A percentile compares a stretch with the other conserved stretches of the same genome.
Conservation (phyloP, 2,329 filamentous ascomycete genomes). For the Pseudophaeomoniella oleicola region DNA sequence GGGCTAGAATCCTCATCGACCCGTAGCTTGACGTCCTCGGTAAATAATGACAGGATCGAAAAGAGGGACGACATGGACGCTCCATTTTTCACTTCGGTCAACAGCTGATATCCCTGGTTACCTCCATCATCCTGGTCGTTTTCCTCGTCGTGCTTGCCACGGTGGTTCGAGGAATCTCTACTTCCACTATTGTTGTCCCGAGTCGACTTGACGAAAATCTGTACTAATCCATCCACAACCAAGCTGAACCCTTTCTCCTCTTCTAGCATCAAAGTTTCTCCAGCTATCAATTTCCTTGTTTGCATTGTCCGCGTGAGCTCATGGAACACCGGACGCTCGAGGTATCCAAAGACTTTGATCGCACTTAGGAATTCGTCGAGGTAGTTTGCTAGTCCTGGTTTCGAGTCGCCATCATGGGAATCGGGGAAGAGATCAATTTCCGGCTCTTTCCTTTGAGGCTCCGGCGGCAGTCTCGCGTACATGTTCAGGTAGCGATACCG, state of each 20-base stretch:
- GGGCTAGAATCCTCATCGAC: conserved; percentile 42
- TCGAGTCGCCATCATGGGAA: conserved; percentile 74
- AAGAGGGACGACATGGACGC: conserved; percentile 97
- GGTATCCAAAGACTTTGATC: conserved; percentile 96
- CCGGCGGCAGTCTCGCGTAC: conserved; percentile 84
- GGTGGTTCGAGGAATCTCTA: conserved; percentile 24
- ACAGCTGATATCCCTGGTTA: conserved; percentile 78
- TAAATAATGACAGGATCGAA: conserved; percentile 92
- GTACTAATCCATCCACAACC: conserved; percentile 88
- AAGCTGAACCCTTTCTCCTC: conserved; percentile 97
- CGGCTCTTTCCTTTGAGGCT: conserved; percentile 90
- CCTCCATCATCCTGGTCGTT: conserved; percentile 43
- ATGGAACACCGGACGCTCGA: conserved; percentile 93
- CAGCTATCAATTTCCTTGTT: conserved; percentile 87
- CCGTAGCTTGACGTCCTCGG: conserved; percentile 76
- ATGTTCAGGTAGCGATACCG: conserved; percentile 93
- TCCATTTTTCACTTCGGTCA: conserved; percentile 95
- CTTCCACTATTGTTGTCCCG: conserved; percentile 33
- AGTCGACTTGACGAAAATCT: conserved; percentile 94
- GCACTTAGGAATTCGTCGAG: conserved; percentile 95
- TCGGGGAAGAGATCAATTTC: conserved; percentile 93
- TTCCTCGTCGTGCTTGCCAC: conserved; percentile 47
- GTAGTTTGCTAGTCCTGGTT: conserved; percentile 88
- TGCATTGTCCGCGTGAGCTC: conserved; percentile 97
- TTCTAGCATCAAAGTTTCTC: conserved; percentile 86